Evolutionary conservation across 2,329 filamentous ascomycete species (phyloP), one percentile per base, ranked within the genome.

Genomic region (Ceratocystis variospora): DNA sequence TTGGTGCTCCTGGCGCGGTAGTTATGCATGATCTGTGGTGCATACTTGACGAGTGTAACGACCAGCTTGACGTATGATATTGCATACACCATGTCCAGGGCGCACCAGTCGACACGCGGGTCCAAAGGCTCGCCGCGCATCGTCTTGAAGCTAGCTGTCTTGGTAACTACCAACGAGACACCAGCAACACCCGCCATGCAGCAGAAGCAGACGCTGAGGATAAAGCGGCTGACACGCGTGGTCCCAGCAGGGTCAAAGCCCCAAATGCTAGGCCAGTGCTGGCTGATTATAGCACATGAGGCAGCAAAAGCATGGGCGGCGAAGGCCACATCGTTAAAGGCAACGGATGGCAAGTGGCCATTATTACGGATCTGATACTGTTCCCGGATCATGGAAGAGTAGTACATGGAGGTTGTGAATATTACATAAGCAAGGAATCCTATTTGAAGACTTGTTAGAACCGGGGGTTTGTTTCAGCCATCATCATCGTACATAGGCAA

Each of bases 21-120:
- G 78, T 97, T 97, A 71, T 87, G 81, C 72, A 88, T 80, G 46
- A 89, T 84, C 79, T 96, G 91, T 4, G 94, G 94, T 61, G 90
- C 86, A 76, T 96, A 97, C 77, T 99, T 99, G 76, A 96, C 83
- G 31, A 96, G 78, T 0, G 93, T 96, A 70, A 96, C 84, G 65
- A 92, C 75, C 44, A 99, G 80, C 77, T 99, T 99, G 73, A 96
- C 87, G 73, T 95, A 95, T 53, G 89, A 90, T 41, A 95, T 78
- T 12, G 87, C 83, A 72, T 86, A 85, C 62, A 84, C 79, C 64
- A 83, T 79, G 71, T 87, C 85, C 53, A 87, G 80, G 76, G 80
- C 83, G 65, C 81, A 81, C 84, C 84, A 87, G 63, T 78, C 77
- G 44, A 50, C 71, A 75, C 33, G 71, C 72, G 2, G 80, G 75